phyloP scores from a whole-genome alignment of 169 alveolate species.

The Haemoproteus tartakovskyi region DNA sequence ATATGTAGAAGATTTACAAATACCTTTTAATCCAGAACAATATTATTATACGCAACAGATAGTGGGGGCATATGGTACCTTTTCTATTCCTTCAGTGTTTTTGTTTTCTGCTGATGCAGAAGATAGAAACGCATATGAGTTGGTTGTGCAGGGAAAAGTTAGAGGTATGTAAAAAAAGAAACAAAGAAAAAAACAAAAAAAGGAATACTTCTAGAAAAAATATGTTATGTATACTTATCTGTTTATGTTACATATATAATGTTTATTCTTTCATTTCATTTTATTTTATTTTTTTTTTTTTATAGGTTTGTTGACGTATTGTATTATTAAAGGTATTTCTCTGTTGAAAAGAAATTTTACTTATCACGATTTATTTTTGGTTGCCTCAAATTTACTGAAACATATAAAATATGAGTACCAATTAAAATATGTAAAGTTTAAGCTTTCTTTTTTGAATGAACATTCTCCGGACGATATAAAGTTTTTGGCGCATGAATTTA shows the following conservation, averaged over 20 bases:
- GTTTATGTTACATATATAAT: slow-evolving; percentile 1
- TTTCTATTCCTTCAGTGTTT: slow-evolving; percentile 49
- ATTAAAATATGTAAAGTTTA: slow-evolving; percentile 44
- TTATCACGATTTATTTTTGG: slow-evolving; percentile 47
- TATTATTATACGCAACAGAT: too few relatives aligned
- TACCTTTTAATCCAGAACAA: slow-evolving; percentile 9
- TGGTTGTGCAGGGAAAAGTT: slow-evolving; percentile 8
- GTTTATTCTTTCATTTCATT: not conserved
- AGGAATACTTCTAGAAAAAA: too few relatives aligned
- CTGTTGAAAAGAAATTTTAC: slow-evolving; percentile 28
- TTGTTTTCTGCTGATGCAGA: slow-evolving; percentile 47
- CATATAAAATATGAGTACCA: slow-evolving; percentile 38
- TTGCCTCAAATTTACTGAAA: slow-evolving; percentile 23
- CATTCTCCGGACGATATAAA: slow-evolving; percentile 63
- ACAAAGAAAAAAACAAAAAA: too few relatives aligned
- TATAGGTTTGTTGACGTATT: slow-evolving; percentile 50
- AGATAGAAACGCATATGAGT: slow-evolving; percentile 37
- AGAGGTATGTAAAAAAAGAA: slow-evolving; percentile 34
- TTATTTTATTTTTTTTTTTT: not conserved
- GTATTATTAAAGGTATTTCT: slow-evolving; percentile 26
- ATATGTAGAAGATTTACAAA: slow-evolving; percentile 24
- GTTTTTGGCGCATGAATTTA: slow-evolving; percentile 59
- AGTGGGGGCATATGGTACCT: too few relatives aligned
- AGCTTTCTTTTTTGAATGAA: slow-evolving; percentile 43
- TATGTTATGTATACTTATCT: not conserved